phyloP scores from a whole-genome alignment of 805 yeast species.

The Yarrowia alimentaria region DNA sequence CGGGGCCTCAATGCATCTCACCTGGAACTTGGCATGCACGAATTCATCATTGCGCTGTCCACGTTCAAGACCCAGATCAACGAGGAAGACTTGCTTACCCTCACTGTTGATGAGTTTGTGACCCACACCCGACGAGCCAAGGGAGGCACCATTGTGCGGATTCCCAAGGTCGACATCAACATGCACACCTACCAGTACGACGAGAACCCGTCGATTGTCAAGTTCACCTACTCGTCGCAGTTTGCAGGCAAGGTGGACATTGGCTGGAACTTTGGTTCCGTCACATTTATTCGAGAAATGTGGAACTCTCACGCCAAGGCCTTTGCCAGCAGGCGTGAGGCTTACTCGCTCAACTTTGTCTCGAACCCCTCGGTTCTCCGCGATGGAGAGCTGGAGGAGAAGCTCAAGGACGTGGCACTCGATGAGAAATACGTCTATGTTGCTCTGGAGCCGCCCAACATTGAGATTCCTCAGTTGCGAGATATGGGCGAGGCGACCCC shows the following conservation, averaged over 20 bases:
- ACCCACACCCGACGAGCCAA: constrained; percentile 52
- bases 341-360: constrained; percentile 40
- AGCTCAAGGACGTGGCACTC: constrained; percentile 41
- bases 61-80: constrained; percentile 51
- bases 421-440: constrained; percentile 48
- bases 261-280: constrained; percentile 90
- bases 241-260: constrained; percentile 91
- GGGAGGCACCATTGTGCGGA: constrained; percentile 77
- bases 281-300: constrained; percentile 88
- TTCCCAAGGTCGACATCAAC: constrained; percentile 70
- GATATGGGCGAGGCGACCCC: constrained; percentile 98
- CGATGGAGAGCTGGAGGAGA: constrained; percentile 40
- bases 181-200: constrained; percentile 73
- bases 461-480: constrained; percentile 83
- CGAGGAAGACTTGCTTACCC: constrained; percentile 48
- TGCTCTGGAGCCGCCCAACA: constrained; percentile 71
- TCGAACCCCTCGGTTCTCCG: constrained; percentile 38
- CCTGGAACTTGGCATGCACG: constrained; percentile 58
- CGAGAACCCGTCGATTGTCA: constrained; percentile 50
- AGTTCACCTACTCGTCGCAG: constrained; percentile 64
- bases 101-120: constrained; percentile 57
- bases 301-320: constrained; percentile 82
- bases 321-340: constrained; percentile 56
- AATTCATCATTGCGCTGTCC: constrained; percentile 67
- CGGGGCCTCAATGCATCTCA: constrained; percentile 49